Evolutionary conservation across 2,329 filamentous ascomycete genomes (phyloP).

Genomic region (Fusarium oxysporum): DNA sequence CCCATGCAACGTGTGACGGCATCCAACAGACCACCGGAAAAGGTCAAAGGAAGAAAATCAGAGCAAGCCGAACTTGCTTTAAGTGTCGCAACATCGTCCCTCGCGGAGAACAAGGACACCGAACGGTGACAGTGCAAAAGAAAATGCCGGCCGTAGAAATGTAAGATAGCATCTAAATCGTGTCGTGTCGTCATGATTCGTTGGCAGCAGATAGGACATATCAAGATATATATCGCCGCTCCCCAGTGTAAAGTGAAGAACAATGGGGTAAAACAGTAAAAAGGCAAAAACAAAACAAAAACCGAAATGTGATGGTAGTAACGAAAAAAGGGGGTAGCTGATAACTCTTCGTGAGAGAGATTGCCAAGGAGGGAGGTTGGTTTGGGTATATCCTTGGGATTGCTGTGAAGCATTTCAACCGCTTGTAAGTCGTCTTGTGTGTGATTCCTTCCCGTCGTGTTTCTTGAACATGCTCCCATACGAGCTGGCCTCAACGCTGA

Average conservation of each 20-base stretch:
- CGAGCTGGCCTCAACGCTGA: constrained; percentile 25
- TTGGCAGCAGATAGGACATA: constrained; percentile 24
- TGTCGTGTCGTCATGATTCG: constrained; percentile 46
- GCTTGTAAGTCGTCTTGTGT: constrained; percentile 48
- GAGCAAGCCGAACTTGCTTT: background rate
- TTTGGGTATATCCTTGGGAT: constrained; percentile 49
- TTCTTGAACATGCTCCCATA: constrained; percentile 22
- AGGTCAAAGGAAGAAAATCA: background rate
- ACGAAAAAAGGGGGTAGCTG: background rate
- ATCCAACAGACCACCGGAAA: background rate
- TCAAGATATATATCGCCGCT: constrained; percentile 20
- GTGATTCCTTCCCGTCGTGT: constrained; percentile 28
- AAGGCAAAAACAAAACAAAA: background rate
- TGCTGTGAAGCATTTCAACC: constrained; percentile 56
- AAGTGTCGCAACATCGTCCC: constrained; percentile 21
- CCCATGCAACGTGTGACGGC: background rate
- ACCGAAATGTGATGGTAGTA: background rate
- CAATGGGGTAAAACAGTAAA: constrained; percentile 4
- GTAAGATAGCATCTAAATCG: constrained; percentile 42
- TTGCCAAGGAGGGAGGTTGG: constrained; percentile 41
- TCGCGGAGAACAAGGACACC: constrained; percentile 10
- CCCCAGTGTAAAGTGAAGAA: constrained; percentile 22
- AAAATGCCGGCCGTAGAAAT: constrained; percentile 33
- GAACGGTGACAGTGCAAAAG: background rate
- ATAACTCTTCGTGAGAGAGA: constrained; percentile 40